Conservation (phyloP, 352 stramenopile species). For the Pelagophyceae sp. region DNA sequence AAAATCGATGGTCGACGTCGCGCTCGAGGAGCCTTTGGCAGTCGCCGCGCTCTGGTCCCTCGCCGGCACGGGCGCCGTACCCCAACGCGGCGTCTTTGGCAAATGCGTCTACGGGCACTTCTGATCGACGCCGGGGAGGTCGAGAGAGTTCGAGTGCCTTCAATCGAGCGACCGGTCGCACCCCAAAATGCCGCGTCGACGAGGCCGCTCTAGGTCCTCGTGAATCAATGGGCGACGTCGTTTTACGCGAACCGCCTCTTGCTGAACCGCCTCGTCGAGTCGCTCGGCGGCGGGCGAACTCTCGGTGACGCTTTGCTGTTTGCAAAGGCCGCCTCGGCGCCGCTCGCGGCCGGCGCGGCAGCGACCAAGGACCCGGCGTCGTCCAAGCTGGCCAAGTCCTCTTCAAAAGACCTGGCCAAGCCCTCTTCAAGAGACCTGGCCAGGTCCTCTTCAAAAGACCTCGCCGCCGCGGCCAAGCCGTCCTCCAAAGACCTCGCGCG, state of each 20-base stretch:
- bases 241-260: constrained; percentile 53
- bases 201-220: too few species aligned
- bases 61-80: constrained; percentile 37
- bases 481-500: too few species aligned
- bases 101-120: background rate
- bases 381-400: background rate
- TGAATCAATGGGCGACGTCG: constrained; percentile 68
- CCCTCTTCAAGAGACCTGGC: background rate
- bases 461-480: too few species aligned
- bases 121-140: too few species aligned
- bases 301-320: background rate
- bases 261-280: constrained; percentile 26
- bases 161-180: background rate
- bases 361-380: background rate
- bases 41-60: constrained; percentile 62
- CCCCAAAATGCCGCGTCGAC: constrained; percentile 51
- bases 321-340: background rate
- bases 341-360: background rate
- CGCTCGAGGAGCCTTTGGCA: constrained; percentile 52
- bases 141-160: background rate
- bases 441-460: background rate
- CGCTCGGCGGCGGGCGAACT: background rate
- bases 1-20: constrained; percentile 51
- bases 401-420: background rate
- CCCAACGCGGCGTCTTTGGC: too few species aligned